Evolutionary conservation across 2,329 filamentous ascomycete species (phyloP), one percentile per base, ranked within the genome.

Genomic region (Clarireedia monteithiana): DNA sequence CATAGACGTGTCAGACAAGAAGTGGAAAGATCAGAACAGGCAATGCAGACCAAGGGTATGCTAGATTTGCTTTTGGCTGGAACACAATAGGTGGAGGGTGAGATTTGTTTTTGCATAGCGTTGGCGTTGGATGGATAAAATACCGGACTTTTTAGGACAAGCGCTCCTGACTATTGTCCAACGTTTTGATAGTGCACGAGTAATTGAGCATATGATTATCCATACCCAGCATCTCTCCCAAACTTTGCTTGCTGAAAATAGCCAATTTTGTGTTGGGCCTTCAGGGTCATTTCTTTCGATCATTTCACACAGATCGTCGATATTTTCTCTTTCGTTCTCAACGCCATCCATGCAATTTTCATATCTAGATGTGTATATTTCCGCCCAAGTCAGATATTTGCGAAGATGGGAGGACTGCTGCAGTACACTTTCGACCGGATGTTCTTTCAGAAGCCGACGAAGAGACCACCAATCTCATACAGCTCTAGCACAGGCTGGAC

Each of bases 1-100:
- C 83, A 87, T 68, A 75, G 79, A 47, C 77, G 85, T 40, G 92
- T 97, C 20, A 80, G 82, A 60, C 75, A 81, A 42, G 89, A 94
- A 70, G 86, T 91, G 10, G 89, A 95, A 71, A 84, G 86, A 66
- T 89, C 90, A 23, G 88, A 96, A 72, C 79, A 88, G 67, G 91
- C 92, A 2, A 85, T 83, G 64, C 84, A 88, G 72, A 91, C 89
- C 10, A 81, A 81, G 62, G 94, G 92, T 2, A 96, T 97, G 91
- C 73, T 97, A 61, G 89, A 92, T 64, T 86, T 88, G 75, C 72
- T 88, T 61, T 82, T 87, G 65, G 76, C 79, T 52, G 77, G 75
- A 7, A 66, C 67, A 50, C 66, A 67, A 51, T 68, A 59, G 65
- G 44, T 6, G 40, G 30, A 50, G 26, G 24, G 12, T 20, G 44